Evolutionary conservation across 2,329 filamentous ascomycete species (phyloP).

Genomic region (Pseudocercospora pini-densiflorae): DNA sequence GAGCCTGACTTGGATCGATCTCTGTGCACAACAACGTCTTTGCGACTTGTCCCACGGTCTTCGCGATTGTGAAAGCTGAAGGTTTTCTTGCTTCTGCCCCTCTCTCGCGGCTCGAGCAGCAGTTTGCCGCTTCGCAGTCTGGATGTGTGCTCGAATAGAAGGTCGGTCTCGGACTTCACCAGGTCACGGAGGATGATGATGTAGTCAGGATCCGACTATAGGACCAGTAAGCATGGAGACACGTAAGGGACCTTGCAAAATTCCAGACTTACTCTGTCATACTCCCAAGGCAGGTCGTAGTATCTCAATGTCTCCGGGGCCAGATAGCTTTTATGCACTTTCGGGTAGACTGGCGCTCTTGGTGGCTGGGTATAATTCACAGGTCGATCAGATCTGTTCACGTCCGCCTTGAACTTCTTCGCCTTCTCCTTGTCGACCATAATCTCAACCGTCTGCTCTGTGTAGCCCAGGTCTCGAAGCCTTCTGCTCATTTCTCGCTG

Average conservation of each 20-base stretch:
- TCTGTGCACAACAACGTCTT: too few relatives aligned
- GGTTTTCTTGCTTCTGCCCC: constrained; percentile 19
- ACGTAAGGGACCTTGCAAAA: constrained; percentile 1
- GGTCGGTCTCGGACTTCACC: constrained; percentile 52
- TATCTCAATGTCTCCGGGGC: constrained; percentile 52
- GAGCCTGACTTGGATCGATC: too few relatives aligned
- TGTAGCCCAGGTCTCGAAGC: constrained; percentile 51
- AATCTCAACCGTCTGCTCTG: constrained; percentile 53
- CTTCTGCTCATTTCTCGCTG: constrained; percentile 52
- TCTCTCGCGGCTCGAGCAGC: constrained; percentile 47
- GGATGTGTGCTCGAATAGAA: constrained; percentile 56
- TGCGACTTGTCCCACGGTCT: too few relatives aligned
- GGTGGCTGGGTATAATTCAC: constrained; percentile 9
- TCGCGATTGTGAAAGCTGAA: too few relatives aligned
- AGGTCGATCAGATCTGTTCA: constrained; percentile 11
- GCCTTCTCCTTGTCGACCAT: constrained; percentile 53
- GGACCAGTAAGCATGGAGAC: constrained; percentile 13
- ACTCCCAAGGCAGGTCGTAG: constrained; percentile 54
- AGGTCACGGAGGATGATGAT: constrained; percentile 57
- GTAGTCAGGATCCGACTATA: constrained; percentile 50
- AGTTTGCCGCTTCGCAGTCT: constrained; percentile 48
- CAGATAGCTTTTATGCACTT: constrained; percentile 52
- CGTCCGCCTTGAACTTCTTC: constrained; percentile 39
- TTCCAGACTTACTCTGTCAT: constrained; percentile 49
- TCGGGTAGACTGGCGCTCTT: constrained; percentile 49